Conservation (phyloP, 1,139 yeast species). For the Yamadazyma aaseri region DNA sequence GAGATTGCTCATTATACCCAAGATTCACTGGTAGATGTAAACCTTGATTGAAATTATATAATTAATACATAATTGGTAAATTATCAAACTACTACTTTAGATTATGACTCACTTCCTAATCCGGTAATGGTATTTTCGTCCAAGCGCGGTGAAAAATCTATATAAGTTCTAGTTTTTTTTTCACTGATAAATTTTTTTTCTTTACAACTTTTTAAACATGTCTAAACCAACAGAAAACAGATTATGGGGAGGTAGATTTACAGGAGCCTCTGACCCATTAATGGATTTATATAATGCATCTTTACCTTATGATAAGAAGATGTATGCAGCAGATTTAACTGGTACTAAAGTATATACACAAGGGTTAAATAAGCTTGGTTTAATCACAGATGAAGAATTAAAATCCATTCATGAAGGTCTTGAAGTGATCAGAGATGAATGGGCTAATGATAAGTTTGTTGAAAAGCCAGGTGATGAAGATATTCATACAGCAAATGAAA, state of each 20-base stretch:
- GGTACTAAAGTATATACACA: constrained; percentile 92
- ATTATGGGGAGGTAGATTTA: constrained; percentile 99
- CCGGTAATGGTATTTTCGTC: constrained; percentile 18
- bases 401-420: constrained; percentile 80
- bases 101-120: constrained; percentile 17
- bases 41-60: constrained; percentile 51
- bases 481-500: constrained; percentile 97
- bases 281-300: constrained; percentile 98
- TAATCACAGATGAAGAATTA: constrained; percentile 71
- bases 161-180: background rate
- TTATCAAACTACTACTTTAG: background rate
- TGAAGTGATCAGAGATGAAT: constrained; percentile 67
- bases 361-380: constrained; percentile 77
- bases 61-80: background rate
- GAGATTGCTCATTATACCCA: constrained; percentile 97
- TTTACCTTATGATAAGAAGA: constrained; percentile 88
- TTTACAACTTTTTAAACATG: constrained; percentile 8
- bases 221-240: constrained; percentile 54
- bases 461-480: constrained; percentile 96
- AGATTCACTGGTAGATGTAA: constrained; percentile 97
- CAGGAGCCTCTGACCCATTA: constrained; percentile 94
- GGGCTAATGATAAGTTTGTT: constrained; percentile 71
- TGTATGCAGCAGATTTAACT: constrained; percentile 91
- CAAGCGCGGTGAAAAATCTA: constrained; percentile 32
- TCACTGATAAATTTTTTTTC: too few species aligned